Evolutionary conservation across 1,284 basidiomycete genomes (phyloP), one percentile per base, ranked within the genome.

Genomic region (Sporisorium scitamineum): DNA sequence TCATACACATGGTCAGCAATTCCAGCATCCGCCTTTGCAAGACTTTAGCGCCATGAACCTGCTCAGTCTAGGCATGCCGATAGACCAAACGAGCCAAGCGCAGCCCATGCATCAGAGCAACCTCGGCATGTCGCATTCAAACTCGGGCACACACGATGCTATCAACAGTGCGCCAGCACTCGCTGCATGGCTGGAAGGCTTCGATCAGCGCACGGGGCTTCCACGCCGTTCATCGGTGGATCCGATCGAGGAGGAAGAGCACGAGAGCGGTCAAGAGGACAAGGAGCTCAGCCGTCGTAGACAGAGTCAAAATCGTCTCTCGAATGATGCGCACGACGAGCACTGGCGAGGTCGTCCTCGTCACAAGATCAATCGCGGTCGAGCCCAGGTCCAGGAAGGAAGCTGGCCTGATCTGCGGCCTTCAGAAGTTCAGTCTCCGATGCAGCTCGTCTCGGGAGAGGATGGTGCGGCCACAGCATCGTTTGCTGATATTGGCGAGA

Each of bases 191-290:
- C 54, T 77, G 24, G 75, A 74, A 32, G 75, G 70, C 11, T 77
- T 70, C 20, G 75, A 77, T 20, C 75, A 77, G 59, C 59, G 75
- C 10, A 77, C 75, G 2, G 75, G 75, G 7, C 70, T 77, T 11
- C 75, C 75, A 14, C 70, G 75, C 13, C 75, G 75, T 6, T 77
- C 75, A 1, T 77, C 75, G 1, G 75, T 77, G 20, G 75, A 77
- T n/a, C 75, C 75, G 44, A 77, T 77, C 47, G 70, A 73, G 29
- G 75, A 77, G 48, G 75, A 77, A 37, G 74, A 76, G 61, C 51
- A 72, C 55, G 58, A 76, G 53, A 67, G 59, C 44, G 70, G 62
- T 8, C 61, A 69, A 26, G 65, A 66, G 27, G 70, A 72, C 54
- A 66, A 69, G 26, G 74, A 76, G 57, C 74, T 70, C 26, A 65